Conservation (phyloP, 768 basidiomycete species). For the Amanita pallidorosea region DNA sequence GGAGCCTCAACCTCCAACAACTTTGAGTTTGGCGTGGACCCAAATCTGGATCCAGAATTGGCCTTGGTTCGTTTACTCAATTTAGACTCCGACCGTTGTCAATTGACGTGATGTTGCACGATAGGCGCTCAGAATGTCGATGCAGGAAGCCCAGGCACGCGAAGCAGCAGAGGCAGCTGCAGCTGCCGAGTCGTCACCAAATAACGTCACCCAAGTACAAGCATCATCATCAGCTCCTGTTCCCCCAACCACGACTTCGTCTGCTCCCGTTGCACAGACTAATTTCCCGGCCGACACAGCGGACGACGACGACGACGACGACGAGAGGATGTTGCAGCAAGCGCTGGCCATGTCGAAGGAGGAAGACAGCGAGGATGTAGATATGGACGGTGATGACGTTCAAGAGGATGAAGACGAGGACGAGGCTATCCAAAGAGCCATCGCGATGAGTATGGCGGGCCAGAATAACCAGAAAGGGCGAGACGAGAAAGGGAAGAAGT, state of each 20-base stretch:
- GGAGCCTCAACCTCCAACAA: conserved; percentile 32
- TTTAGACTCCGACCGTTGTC: not conserved
- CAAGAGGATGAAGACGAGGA: conserved; percentile 65
- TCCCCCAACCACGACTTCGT: conserved; percentile 5
- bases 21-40: conserved; percentile 91
- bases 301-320: conserved; percentile 74
- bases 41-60: conserved; percentile 56
- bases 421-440: conserved; percentile 80
- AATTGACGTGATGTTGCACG: not conserved
- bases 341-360: conserved; percentile 63
- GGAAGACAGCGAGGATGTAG: conserved; percentile 36
- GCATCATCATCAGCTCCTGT: conserved; percentile 35
- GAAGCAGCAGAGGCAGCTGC: conserved; percentile 42
- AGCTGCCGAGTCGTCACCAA: conserved; percentile 16
- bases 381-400: conserved; percentile 26
- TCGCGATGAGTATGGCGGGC: conserved; percentile 83
- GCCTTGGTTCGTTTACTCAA: conserved; percentile 65
- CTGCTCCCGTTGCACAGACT: conserved; percentile 11
- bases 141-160: conserved; percentile 89
- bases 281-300: conserved; percentile 30
- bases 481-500: conserved; percentile 24
- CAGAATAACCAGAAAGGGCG: conserved; percentile 28
- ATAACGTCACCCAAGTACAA: conserved; percentile 10
- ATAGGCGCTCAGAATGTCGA: conserved; percentile 92
- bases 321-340: conserved; percentile 65